Base-by-base conservation (phyloP, 2,329 filamentous ascomycete species). In the Trichoderma aggressivum region DNA sequence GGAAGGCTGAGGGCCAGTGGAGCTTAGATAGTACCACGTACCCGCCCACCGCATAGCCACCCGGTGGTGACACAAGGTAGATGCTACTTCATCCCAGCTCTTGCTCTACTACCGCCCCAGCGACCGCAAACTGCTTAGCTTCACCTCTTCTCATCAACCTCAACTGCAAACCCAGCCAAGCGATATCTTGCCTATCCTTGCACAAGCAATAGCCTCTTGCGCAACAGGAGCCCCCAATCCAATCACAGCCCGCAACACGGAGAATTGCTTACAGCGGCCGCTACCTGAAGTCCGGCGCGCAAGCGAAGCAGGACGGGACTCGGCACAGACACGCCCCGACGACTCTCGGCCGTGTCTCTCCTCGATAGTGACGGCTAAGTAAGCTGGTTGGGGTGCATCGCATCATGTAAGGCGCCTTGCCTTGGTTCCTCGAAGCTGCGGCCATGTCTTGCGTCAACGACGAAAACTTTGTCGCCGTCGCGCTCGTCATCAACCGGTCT, bases 401-500 rank as follows among this genome's bases (percentile, higher is more conserved):
- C 61, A 66, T 65, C 71, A 72, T 67, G 64, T 70, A 66, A 66
- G 47, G 34, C 59, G 64, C 50, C 28, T 55, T 21, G 64, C 34
- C 53, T 50, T n/a, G 14, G 39, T 21, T 71, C 70, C 36, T n/a
- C 50, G 50, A 58, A 43, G 43, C 63, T 43, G 76, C 75, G 74
- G 77, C 77, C 71, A 88, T 88, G 85, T 81, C 86, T 36, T 82
- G 84, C 67, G 83, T 88, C 70, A 87, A 84, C 77, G 79, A 82
- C 43, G 84, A 86, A 74, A 89, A 88, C 77, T 86, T 89, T 74
- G 80, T 94, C 65, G 92, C 90, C 55, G 89, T 95, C 71, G 89
- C 93, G 65, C 87, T 95, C 50, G 89, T 94, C 74, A 89, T 93
- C 76, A 89, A 89, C 76, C 88, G 92, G 74, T 92, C 92, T 39